Evolutionary conservation across 805 yeast genomes (phyloP).

Genomic region (Cyberlindnera americana): DNA sequence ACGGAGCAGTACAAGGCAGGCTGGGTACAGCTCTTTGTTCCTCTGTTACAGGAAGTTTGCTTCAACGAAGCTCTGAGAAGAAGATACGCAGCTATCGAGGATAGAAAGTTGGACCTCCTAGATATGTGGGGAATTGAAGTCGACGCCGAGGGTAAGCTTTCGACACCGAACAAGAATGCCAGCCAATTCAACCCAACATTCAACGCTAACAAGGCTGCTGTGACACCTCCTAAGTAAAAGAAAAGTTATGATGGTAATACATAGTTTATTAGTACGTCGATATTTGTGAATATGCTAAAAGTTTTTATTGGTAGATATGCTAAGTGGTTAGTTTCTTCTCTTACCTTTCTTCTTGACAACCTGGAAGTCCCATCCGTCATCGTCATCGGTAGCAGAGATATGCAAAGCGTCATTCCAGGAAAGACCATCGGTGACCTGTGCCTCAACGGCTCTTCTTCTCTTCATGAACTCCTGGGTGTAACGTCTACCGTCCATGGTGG

Average conservation of each 20-base stretch:
- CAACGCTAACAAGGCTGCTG: constrained; percentile 1
- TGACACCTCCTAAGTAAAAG: not conserved
- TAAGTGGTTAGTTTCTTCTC: constrained; percentile 34
- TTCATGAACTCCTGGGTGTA: constrained; percentile 88
- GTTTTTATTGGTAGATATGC: too few species aligned
- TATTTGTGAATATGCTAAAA: not conserved
- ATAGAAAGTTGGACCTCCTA: constrained; percentile 34
- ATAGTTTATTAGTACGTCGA: too few species aligned
- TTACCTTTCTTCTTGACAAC: constrained; percentile 59
- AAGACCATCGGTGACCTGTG: constrained; percentile 41
- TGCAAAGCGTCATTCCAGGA: constrained; percentile 74
- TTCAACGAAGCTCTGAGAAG: constrained; percentile 88
- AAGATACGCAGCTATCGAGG: constrained; percentile 45
- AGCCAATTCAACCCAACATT: constrained; percentile 6
- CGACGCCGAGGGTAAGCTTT: constrained; percentile 17
- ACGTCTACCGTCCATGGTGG: constrained; percentile 91
- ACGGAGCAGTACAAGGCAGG: constrained; percentile 71
- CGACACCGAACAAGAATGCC: constrained; percentile 15
- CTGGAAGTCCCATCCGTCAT: constrained; percentile 60
- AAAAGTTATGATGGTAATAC: too few species aligned
- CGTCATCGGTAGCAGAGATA: constrained; percentile 36
- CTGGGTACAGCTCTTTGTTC: constrained; percentile 76
- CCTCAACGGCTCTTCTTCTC: constrained; percentile 71
- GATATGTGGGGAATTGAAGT: constrained; percentile 31
- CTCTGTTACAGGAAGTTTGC: constrained; percentile 82